Percentiles rank a stretch among this genome's conserved stretches.
Evolutionary conservation across 169 alveolate genomes (phyloP).

Genomic region (Theileria parva): DNA sequence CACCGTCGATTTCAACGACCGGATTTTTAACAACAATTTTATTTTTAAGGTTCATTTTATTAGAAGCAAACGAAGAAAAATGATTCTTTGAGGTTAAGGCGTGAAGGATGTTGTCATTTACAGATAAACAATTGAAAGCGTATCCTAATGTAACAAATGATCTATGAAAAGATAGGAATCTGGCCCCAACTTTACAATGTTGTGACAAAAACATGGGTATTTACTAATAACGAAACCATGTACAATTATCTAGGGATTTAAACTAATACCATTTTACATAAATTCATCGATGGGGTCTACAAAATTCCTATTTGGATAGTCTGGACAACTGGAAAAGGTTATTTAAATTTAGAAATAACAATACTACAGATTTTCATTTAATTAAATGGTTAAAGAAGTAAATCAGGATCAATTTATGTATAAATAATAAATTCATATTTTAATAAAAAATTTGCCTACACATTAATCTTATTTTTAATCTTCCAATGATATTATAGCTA

Average conservation of each 20-base stretch:
- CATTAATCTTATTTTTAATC: neutral
- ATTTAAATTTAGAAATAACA: too few relatives aligned
- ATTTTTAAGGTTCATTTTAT: conserved; percentile 21
- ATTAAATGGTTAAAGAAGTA: neutral
- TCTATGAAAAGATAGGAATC: conserved; percentile 29
- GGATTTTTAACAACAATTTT: conserved; percentile 85
- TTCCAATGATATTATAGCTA: neutral
- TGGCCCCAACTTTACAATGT: conserved; percentile 11
- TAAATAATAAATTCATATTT: neutral
- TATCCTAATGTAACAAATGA: conserved; percentile 47
- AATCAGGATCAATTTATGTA: neutral
- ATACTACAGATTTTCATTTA: neutral
- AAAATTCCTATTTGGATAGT: too few relatives aligned
- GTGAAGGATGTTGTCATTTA: neutral
- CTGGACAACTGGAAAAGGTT: neutral
- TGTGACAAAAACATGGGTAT: conserved; percentile 24
- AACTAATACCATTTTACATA: neutral
- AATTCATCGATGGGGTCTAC: neutral
- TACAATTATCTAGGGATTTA: neutral
- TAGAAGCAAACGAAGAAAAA: neutral
- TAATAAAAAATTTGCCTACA: neutral
- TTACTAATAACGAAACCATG: neutral
- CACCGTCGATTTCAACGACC: conserved; percentile 93
- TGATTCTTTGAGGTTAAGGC: neutral
- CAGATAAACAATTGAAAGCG: conserved; percentile 19